Evolutionary conservation across 73 alveolate genomes (phyloP), one percentile per base, ranked within the genome.

Genomic region (Paraurostyla sp.): DNA sequence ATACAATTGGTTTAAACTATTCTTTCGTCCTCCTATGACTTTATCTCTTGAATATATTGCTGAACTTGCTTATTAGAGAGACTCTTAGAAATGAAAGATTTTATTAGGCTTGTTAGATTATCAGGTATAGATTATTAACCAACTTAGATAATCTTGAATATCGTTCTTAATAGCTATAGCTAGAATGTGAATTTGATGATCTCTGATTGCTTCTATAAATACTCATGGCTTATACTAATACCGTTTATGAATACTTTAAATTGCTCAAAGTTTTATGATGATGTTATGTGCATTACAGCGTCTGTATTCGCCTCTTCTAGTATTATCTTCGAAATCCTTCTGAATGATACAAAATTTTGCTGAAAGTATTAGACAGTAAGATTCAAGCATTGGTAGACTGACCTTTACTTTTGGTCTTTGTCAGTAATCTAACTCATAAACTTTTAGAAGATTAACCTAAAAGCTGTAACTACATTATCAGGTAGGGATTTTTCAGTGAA

Each of bases 401-500:
- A 15, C 25, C 9, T 13, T 3, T 15, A 30, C 36, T 35, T 33
- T 18, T 16, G 16, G 18, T 65, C 82, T 3, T 32, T 6, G 1
- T 6, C 7, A 6, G 33, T 15, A 22, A 16, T 18, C 41, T 65
- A 22, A 1, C 15, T 38, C 25, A 65, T 20, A 15, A 35, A 36
- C 25, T 65, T 65, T 38, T 65, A 22, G 42, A 65, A 65, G 1
- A 65, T 65, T 11, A 65, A 38, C 60, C 58, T 33, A 38, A 65
- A 65, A 36, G 82, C 82, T 13, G 18, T 65, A 1, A 65, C 36
- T 65, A 65, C 41, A 4, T 65, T 25, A 36, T 65, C 82, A 65
- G 82, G 58, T 38, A 32, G 82, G 16, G 7, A 6, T 65, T 36
- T 1, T 65, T 65, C 15, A 38, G 40, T 58, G 25, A 65, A 38